phyloP scores from a whole-genome alignment of 1,139 yeast species.

The Yamadazyma aaseri region DNA sequence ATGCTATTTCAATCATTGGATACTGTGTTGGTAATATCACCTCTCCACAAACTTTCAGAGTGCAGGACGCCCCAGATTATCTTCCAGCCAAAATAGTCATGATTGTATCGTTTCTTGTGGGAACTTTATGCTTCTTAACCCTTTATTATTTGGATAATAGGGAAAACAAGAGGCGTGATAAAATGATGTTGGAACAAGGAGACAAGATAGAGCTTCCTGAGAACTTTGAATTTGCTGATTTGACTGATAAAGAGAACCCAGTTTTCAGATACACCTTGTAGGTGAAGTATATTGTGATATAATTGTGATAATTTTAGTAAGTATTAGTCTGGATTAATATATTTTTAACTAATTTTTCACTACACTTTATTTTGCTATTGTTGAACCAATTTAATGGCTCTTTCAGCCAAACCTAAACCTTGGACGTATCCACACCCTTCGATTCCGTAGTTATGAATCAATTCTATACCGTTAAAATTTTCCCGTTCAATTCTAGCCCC shows the following conservation, averaged over 20 bases:
- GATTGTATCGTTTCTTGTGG: slow-evolving; percentile 16
- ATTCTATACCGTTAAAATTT: slow-evolving; percentile 21
- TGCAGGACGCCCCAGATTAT: slow-evolving; percentile 55
- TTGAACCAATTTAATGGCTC: slow-evolving; percentile 4
- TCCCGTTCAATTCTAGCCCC: slow-evolving; percentile 64
- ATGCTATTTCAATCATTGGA: slow-evolving; percentile 33
- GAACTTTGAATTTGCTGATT: slow-evolving; percentile 56
- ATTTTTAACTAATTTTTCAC: too few relatives aligned
- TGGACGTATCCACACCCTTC: slow-evolving; percentile 49
- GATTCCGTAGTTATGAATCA: slow-evolving; percentile 50
- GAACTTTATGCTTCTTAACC: slow-evolving; percentile 27
- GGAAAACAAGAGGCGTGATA: slow-evolving; percentile 29
- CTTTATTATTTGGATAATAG: slow-evolving; percentile 17
- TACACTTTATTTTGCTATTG: too few relatives aligned
- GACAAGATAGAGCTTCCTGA: slow-evolving; percentile 10
- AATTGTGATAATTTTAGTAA: too few relatives aligned
- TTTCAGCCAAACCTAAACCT: slow-evolving; percentile 42
- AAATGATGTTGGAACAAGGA: slow-evolving; percentile 13
- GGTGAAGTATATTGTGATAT: too few relatives aligned
- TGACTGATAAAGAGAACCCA: slow-evolving; percentile 66
- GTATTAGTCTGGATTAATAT: too few relatives aligned
- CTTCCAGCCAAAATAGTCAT: slow-evolving; percentile 35
- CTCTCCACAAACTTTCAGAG: slow-evolving; percentile 69
- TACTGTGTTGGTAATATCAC: slow-evolving; percentile 63
- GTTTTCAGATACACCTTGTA: slow-evolving; percentile 53